Conservation (phyloP, 2,329 filamentous ascomycete species). For the Botryotinia narcissicola region DNA sequence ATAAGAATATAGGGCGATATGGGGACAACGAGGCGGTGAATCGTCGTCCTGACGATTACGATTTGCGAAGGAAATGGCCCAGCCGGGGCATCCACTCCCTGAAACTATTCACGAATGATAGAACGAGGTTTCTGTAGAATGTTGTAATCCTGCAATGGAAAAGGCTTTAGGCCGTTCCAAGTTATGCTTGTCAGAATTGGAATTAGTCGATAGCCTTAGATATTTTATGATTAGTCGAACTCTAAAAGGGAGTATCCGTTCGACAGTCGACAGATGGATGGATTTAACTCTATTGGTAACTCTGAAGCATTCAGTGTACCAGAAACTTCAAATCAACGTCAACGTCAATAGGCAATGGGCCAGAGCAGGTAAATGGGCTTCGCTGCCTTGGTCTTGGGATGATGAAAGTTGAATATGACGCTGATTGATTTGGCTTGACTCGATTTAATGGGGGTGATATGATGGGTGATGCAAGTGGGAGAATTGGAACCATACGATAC, state of each 20-base stretch:
- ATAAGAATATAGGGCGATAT: slow-evolving; percentile 12
- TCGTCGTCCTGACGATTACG: slow-evolving; percentile 19
- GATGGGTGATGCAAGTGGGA: slow-evolving; percentile 7
- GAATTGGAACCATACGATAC: slow-evolving; percentile 14
- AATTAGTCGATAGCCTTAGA: slow-evolving; percentile 11
- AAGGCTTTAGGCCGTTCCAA: slow-evolving; percentile 12
- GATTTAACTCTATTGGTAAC: not conserved
- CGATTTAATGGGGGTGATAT: not conserved
- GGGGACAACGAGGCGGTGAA: slow-evolving; percentile 18
- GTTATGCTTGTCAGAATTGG: not conserved
- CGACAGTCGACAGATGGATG: not conserved
- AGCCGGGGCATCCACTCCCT: slow-evolving; percentile 14
- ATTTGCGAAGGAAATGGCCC: slow-evolving; percentile 10
- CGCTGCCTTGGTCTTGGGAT: slow-evolving; percentile 3
- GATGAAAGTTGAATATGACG: slow-evolving; percentile 4
- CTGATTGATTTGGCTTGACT: slow-evolving; percentile 1
- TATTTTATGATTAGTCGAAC: slow-evolving; percentile 15
- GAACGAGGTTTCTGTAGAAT: slow-evolving; percentile 4
- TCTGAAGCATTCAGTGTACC: not conserved
- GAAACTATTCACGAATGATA: slow-evolving; percentile 16
- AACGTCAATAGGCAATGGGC: not conserved
- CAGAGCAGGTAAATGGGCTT: not conserved
- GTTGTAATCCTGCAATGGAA: not conserved
- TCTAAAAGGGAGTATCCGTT: slow-evolving; percentile 17
- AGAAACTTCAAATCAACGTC: slow-evolving; percentile 8